Percentiles rank a stretch among this genome's conserved stretches.
Conservation (phyloP, 2,329 filamentous ascomycete genomes). For the Paecilomyces sp. region DNA sequence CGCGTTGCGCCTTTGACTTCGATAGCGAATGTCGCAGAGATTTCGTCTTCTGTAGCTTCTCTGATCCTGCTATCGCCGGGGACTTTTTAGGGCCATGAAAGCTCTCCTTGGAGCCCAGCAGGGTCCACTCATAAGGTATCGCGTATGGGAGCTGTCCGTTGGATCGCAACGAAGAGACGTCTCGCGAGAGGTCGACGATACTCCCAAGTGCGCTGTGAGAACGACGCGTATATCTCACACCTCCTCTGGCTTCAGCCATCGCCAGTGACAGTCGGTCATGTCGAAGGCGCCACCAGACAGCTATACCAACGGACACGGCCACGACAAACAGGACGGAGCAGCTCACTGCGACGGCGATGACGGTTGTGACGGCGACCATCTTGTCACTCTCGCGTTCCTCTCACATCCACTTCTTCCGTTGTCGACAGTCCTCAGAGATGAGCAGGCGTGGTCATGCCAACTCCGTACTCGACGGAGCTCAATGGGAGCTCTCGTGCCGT, state of each 20-base stretch:
- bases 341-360: conserved; percentile 28
- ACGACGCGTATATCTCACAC: conserved; percentile 10
- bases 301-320: conserved; percentile 21
- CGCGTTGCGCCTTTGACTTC: conserved; percentile 25
- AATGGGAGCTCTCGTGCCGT: neutral
- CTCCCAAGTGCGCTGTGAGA: conserved; percentile 17
- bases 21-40: conserved; percentile 27
- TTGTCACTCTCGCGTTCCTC: conserved; percentile 5
- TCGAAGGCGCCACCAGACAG: conserved; percentile 28
- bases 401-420: neutral
- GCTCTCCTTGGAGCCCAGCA: conserved; percentile 24
- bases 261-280: conserved; percentile 23
- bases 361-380: conserved; percentile 25
- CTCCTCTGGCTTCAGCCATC: conserved; percentile 15
- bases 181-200: conserved; percentile 23
- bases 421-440: neutral
- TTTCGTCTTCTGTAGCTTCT: conserved; percentile 19
- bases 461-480: conserved; percentile 5
- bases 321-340: conserved; percentile 27
- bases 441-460: neutral
- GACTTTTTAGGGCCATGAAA: conserved; percentile 11
- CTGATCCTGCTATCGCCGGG: conserved; percentile 7
- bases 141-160: conserved; percentile 28
- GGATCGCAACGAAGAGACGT: conserved; percentile 21
- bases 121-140: conserved; percentile 28